These are phyloP conservation scores for Chalciporus piperatus DNA, from an alignment of 768 basidiomycete genomes.

Conservation along the genomic window DNA sequence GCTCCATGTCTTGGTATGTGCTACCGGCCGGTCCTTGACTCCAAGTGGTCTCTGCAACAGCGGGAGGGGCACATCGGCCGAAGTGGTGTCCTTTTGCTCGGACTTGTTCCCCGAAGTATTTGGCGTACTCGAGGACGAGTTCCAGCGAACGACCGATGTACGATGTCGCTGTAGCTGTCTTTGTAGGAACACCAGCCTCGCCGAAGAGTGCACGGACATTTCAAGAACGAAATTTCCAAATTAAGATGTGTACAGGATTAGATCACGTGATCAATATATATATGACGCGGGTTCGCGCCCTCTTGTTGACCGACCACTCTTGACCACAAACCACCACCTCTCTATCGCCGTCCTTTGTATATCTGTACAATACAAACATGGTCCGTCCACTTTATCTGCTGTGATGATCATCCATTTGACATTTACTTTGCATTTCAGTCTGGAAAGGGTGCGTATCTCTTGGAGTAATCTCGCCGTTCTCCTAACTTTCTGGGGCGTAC, in stretches of 20 bases:
- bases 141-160: constrained; percentile 14
- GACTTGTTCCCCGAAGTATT: neutral
- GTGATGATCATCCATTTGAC: constrained; percentile 7
- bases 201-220: constrained; percentile 18
- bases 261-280: constrained; percentile 35
- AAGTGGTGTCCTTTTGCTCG: neutral
- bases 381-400: constrained; percentile 14
- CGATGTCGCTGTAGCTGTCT: constrained; percentile 5
- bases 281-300: constrained; percentile 29
- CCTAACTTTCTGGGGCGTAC: constrained; percentile 9
- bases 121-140: constrained; percentile 11
- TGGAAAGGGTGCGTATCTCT: constrained; percentile 28
- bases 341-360: constrained; percentile 10
- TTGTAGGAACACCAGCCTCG: constrained; percentile 7
- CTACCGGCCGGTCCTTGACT: constrained; percentile 64
- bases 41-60: constrained; percentile 70
- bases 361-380: constrained; percentile 25
- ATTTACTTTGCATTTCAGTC: constrained; percentile 14
- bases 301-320: constrained; percentile 33
- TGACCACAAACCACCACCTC: constrained; percentile 28
- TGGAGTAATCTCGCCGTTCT: neutral
- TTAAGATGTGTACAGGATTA: constrained; percentile 10
- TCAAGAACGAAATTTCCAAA: constrained; percentile 17
- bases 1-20: constrained; percentile 53
- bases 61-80: constrained; percentile 22